Percentiles rank a stretch among this genome's conserved stretches.
These are phyloP conservation scores for Xylaria curta DNA, from an alignment of 495 filamentous ascomycete genomes.

Conservation along the genomic window DNA sequence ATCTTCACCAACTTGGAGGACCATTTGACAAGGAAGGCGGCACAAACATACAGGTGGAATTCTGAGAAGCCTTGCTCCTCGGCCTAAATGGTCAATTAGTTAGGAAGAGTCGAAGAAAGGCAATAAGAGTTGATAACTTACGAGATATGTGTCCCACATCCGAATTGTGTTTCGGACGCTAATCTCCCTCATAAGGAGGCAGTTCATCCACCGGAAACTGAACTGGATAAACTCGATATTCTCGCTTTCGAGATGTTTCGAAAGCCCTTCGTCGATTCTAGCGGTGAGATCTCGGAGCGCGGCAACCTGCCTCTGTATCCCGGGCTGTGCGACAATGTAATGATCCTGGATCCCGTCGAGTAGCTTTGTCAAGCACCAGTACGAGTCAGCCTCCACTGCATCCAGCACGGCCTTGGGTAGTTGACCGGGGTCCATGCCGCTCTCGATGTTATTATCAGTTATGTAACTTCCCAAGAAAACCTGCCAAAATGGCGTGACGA, in stretches of 20 bases:
- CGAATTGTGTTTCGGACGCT: conserved; percentile 93
- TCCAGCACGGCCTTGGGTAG: conserved; percentile 89
- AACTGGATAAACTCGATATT: conserved; percentile 99
- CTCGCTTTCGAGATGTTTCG: conserved; percentile 86
- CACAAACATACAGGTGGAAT: conserved; percentile 98
- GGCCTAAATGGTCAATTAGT: conserved; percentile 61
- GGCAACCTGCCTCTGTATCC: conserved; percentile 91
- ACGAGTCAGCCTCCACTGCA: conserved; percentile 96
- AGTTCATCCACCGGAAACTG: conserved; percentile 99
- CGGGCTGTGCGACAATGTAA: conserved; percentile 96
- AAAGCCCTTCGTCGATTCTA: conserved; percentile 83
- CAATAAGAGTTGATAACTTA: conserved; percentile 49
- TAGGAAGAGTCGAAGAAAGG: not conserved
- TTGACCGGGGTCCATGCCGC: conserved; percentile 95
- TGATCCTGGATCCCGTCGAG: conserved; percentile 98
- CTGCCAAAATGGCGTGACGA: conserved; percentile 97
- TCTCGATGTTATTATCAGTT: conserved; percentile 87
- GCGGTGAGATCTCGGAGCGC: conserved; percentile 87
- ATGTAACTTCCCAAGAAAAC: conserved; percentile 95
- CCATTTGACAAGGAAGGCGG: conserved; percentile 99
- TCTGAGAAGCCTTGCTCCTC: conserved; percentile 98
- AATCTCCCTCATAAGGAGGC: conserved; percentile 95
- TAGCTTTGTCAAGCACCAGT: conserved; percentile 97
- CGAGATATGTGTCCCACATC: conserved; percentile 99
- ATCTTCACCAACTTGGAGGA: conserved; percentile 92